Conservation (phyloP, 352 stramenopile genomes). For the Phytophthora nicotianae region DNA sequence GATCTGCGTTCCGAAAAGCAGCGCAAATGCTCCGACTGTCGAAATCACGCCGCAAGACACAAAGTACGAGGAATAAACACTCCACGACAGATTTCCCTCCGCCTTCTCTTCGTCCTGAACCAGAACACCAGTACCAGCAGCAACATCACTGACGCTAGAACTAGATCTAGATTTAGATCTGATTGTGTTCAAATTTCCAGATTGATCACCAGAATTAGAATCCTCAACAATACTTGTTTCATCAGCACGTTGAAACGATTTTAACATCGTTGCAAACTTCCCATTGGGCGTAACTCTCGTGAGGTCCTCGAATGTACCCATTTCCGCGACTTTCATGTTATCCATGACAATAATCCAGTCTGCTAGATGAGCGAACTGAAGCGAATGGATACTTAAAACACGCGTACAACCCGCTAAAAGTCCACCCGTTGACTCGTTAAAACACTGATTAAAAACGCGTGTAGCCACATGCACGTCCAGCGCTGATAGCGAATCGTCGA, state of each 20-base stretch:
- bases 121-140: slow-evolving; percentile 20
- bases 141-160: slow-evolving; percentile 12
- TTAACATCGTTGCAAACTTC: slow-evolving; percentile 51
- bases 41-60: slow-evolving; percentile 48
- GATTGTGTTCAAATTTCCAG: not conserved
- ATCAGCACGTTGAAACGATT: slow-evolving; percentile 24
- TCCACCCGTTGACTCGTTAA: slow-evolving; percentile 41
- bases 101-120: slow-evolving; percentile 57
- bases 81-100: slow-evolving; percentile 43
- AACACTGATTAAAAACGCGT: slow-evolving; percentile 59
- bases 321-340: slow-evolving; percentile 63
- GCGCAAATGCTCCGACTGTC: slow-evolving; percentile 33
- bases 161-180: slow-evolving; percentile 18
- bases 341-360: slow-evolving; percentile 84
- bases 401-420: slow-evolving; percentile 57
- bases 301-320: slow-evolving; percentile 64
- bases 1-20: slow-evolving; percentile 55
- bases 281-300: slow-evolving; percentile 43
- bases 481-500: slow-evolving; percentile 71
- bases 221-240: slow-evolving; percentile 6
- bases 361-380: slow-evolving; percentile 56
- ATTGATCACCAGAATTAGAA: slow-evolving; percentile 2
- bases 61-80: slow-evolving; percentile 56
- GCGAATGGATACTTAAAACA: slow-evolving; percentile 55
- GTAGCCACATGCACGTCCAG: slow-evolving; percentile 57